These are phyloP conservation scores for Rosa persica DNA, from an alignment of 306 rosid genomes.

Conservation along the genomic window DNA sequence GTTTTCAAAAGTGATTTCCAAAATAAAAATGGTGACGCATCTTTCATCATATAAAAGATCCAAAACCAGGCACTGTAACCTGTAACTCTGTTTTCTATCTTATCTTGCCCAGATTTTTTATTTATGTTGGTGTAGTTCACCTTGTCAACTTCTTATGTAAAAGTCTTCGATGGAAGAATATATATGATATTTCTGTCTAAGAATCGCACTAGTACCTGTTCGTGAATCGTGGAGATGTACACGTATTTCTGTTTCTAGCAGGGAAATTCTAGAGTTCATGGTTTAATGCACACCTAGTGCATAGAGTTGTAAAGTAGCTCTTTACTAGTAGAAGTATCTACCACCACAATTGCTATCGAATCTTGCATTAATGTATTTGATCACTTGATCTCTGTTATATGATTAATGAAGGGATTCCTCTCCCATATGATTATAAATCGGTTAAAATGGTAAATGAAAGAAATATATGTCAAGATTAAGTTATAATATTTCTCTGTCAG, in stretches of 20 bases:
- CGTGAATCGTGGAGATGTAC: background rate
- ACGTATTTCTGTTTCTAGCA: background rate
- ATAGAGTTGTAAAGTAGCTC: background rate
- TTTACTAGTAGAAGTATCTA: background rate
- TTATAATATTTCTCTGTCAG: no score
- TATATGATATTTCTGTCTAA: background rate
- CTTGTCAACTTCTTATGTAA: conserved; percentile 21
- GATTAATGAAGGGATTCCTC: no score
- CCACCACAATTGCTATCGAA: no score
- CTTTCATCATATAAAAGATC: background rate
- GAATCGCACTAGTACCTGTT: conserved; percentile 15
- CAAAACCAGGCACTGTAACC: conserved; percentile 25
- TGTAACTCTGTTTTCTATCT: conserved; percentile 25
- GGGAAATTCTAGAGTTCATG: background rate
- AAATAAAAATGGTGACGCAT: conserved; percentile 37
- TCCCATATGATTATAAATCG: no score
- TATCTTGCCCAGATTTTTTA: background rate
- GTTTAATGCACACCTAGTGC: background rate
- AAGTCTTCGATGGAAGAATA: conserved; percentile 20
- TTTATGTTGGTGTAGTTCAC: background rate
- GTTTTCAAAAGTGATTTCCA: conserved; percentile 50
- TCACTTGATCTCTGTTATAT: no score
- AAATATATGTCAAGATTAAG: no score
- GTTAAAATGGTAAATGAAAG: no score
- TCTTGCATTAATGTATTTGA: no score